Evolutionary conservation across 129 eudicot genomes (phyloP), one percentile per base, ranked within the genome.

Genomic region (Centaurea solstitialis): DNA sequence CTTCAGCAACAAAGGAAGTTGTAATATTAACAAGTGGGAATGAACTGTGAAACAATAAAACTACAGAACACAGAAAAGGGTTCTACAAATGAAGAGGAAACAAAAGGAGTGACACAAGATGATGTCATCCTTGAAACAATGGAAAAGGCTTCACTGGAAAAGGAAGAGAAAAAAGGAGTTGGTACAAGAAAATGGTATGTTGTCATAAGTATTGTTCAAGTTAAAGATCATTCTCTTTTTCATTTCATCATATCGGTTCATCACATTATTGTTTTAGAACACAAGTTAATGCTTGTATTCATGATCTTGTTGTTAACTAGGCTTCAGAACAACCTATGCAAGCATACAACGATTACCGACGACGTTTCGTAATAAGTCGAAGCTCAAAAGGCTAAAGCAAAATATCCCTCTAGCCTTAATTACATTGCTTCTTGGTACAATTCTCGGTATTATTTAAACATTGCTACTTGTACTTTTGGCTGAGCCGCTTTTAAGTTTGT

Each of bases 351-450:
- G n/a, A 22, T 28, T 38, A 85, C 39, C 38, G 68, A 30, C 50
- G 80, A 30, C 62, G 73, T 8, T 37, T 9, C 75, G n/a, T 24
- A 74, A 76, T 13, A 67, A 71, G 70, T 9, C 22, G 9, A 75
- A 87, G 76, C 9, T 45, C 41, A 77, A 81, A 59, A 75, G 66
- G 21, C 75, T 72, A 53, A 86, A 85, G 71, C 76, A 92, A 53
- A 75, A 85, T 41, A 94, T 90, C 23, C 94, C 97, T 23, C 92
- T 97, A 17, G 98, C 97, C 17, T 94, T 97, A 12, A 86, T 96
- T 0, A 91, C 97, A 20, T 50, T 94, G 68, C 69, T 86, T 18
- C 73, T 94, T 69, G 98, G 97, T 68, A 85, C 83, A 26, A 82
- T 87, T 21, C 97, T 94, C 38, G 98, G 97, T 80, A 72, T 94